These are phyloP conservation scores for Trichophyton rubrum DNA, from an alignment of 2,329 filamentous ascomycete species.

Conservation along the genomic window DNA sequence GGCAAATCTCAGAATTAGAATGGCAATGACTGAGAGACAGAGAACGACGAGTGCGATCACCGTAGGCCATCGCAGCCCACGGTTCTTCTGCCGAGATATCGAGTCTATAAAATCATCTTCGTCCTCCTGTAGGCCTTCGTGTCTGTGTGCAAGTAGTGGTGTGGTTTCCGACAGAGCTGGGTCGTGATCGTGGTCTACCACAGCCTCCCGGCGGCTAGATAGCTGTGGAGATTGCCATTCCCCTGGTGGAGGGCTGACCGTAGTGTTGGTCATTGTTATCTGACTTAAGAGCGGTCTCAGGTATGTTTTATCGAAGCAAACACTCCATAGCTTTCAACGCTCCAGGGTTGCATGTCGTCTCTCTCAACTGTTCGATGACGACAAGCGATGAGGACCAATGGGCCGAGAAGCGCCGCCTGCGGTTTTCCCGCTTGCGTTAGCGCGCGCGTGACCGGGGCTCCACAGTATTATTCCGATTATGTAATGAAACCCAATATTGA, in stretches of 20 bases:
- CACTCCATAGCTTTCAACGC: background rate
- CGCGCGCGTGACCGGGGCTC: background rate
- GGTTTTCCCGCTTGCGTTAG: background rate
- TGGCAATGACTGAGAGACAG: slow-evolving; percentile 48
- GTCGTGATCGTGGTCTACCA: background rate
- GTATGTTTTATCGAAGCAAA: background rate
- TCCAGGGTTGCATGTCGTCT: background rate
- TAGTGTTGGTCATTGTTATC: background rate
- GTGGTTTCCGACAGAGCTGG: slow-evolving; percentile 27
- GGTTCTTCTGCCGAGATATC: slow-evolving; percentile 9
- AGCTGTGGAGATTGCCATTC: background rate
- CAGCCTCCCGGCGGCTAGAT: background rate
- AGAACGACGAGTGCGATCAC: slow-evolving; percentile 59
- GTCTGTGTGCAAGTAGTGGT: slow-evolving; percentile 28
- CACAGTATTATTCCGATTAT: background rate
- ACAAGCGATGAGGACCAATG: background rate
- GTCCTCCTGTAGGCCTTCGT: slow-evolving; percentile 16
- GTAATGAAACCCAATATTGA: background rate
- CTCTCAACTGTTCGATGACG: background rate
- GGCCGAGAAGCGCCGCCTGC: background rate
- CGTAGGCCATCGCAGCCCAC: slow-evolving; percentile 57
- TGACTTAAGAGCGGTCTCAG: background rate
- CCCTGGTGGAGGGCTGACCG: background rate
- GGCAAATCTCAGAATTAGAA: slow-evolving; percentile 69
- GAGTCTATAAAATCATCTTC: background rate